Conservation (phyloP, 768 basidiomycete species). For the Phallus indusiatus region DNA sequence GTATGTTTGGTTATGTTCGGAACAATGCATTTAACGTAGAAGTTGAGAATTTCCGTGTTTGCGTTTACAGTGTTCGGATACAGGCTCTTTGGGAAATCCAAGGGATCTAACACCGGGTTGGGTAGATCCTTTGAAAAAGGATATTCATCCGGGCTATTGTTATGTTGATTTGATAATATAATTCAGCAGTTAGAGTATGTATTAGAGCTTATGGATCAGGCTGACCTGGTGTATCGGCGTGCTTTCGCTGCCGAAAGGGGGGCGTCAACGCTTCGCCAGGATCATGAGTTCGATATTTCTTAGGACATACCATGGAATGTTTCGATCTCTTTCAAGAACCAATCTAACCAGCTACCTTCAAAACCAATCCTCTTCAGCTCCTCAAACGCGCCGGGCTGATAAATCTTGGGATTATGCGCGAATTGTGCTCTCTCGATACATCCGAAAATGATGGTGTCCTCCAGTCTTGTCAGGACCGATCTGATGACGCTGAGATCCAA, state of each 20-base stretch:
- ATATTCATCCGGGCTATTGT: slow-evolving; percentile 87
- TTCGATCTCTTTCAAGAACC: slow-evolving; percentile 96
- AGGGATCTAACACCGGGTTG: slow-evolving; percentile 63
- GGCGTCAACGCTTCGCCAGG: background rate
- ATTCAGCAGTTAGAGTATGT: background rate
- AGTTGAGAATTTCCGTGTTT: slow-evolving; percentile 77
- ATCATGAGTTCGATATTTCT: background rate
- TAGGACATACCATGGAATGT: slow-evolving; percentile 75
- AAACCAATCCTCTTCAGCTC: slow-evolving; percentile 70
- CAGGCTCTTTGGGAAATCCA: slow-evolving; percentile 68
- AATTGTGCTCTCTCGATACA: slow-evolving; percentile 98
- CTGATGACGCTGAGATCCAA: slow-evolving; percentile 85
- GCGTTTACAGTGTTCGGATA: slow-evolving; percentile 75
- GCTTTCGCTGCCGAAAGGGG: slow-evolving; percentile 62
- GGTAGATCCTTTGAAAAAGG: slow-evolving; percentile 86
- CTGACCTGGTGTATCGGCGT: slow-evolving; percentile 91
- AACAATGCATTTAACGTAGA: slow-evolving; percentile 83
- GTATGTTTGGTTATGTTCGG: slow-evolving; percentile 78
- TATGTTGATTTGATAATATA: background rate
- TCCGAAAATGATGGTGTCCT: slow-evolving; percentile 98
- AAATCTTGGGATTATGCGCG: slow-evolving; percentile 85
- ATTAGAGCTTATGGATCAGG: too few species aligned
- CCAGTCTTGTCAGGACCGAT: slow-evolving; percentile 76
- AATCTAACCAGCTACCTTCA: slow-evolving; percentile 87
- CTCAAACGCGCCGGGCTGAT: slow-evolving; percentile 67